Base-by-base conservation (phyloP, 139 green algal genomes). In the Limnomonas spitsbergensis region DNA sequence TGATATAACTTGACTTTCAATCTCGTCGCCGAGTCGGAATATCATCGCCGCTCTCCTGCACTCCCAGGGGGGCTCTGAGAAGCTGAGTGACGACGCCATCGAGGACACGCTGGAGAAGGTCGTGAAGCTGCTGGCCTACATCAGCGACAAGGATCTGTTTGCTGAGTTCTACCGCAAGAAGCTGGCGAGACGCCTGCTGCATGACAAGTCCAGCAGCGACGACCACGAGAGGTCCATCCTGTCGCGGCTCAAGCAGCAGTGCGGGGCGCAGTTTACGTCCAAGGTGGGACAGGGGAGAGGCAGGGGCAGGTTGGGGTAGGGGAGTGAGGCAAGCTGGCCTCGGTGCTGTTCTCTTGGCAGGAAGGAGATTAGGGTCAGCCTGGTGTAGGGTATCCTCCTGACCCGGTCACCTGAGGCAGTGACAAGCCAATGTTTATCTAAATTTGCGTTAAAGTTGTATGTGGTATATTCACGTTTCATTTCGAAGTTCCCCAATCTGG, bases 131-230 rank as follows among this genome's bases (percentile, higher is more conserved):
- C 90, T 99, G 77, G 96, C 94, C 0, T 99, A 98, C 91, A 94
- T 99, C 66, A 86, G 78, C 66, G 85, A 91, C 82, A 91, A 91
- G 81, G 84, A 94, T 72, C 77, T 93, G 34, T 93, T 90, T 81
- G 84, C 87, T 74, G 96, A 99, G 87, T 99, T 99, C 83, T 99
- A 99, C 91, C 88, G 94, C 73, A 98, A 98, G 89, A 94, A 95
- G 80, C 91, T 99, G 38, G 82, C 80, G 14, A 71, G 92, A 42
- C 89, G 92, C 37, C 84, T 98, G 83, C 82, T 98, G 69, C 78
- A 85, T 54, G 92, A 97, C 84, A 94, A 92, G 83, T 93, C 79
- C 35, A 89, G 89, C 34, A 92, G 82, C 34, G 96, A 99, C 66
- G 95, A 99, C 78, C 94, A 97, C 76, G 96, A 99, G 89, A 92